Base-by-base conservation (phyloP, 192 early-diverging fungal genomes). In the Backusella westeae region DNA sequence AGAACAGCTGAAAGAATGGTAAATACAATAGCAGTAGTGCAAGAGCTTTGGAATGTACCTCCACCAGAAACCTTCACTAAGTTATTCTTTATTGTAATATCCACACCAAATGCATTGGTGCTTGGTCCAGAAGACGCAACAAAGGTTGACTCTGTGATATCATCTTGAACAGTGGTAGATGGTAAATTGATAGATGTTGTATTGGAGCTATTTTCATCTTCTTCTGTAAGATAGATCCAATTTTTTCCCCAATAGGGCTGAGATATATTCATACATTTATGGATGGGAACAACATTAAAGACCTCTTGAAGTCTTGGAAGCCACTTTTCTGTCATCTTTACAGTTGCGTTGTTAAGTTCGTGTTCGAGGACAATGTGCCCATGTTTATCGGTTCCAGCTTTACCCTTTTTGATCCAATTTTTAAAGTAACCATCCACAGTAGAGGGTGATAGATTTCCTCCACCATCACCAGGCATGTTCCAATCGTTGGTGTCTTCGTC, bases 321-420 rank as follows among this genome's bases (percentile, higher is more conserved):
- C 82, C 85, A 78, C 1, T 72, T 83, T 63, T 82, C 82, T 65
- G 87, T 77, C 78, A 88, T 63, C 1, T 3, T 26, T 34, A 85
- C 75, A 8, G 87, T 86, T 9, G 75, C 74, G 21, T 81, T 78
- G 36, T 75, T 85, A 34, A 86, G 44, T 73, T 86, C 83, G 71
- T 86, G 85, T 65, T 86, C 77, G 49, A 86, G 65, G 3, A 76
- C 72, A 53, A 84, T 82, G 65, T 83, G 82, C 15, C 78, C 73
- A 34, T 52, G 36, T n/a, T 67, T 75, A 52, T 83, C 73, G 7
- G 19, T 73, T 1, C 69, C 75, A 8, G 49, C 67, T 34, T 69
- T 49, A 29, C 75, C 59, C 21, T 63, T 72, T 0, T 73, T 46
- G 5, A 83, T 74, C 82, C 82, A 83, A 15, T 36, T 56, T 36